Conservation (phyloP, 2,329 filamentous ascomycete genomes). For the Tolypocladium nubicola region DNA sequence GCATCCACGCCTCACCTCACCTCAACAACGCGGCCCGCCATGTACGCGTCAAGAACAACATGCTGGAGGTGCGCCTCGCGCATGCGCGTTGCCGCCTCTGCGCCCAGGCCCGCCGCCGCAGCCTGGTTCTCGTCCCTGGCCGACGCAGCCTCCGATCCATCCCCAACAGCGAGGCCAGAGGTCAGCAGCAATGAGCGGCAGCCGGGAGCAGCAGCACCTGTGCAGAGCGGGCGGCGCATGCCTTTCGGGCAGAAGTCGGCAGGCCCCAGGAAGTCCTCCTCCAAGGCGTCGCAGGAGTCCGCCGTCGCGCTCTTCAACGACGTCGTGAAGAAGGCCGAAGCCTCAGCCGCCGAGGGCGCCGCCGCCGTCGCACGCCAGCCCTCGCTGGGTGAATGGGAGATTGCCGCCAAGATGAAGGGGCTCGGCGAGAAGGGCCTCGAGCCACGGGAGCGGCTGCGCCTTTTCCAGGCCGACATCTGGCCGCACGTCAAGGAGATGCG, state of each 20-base stretch:
- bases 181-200: background rate
- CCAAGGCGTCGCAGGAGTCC: constrained; percentile 8
- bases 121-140: constrained; percentile 14
- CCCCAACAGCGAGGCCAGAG: background rate
- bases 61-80: constrained; percentile 24
- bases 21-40: constrained; percentile 8
- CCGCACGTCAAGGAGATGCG: constrained; percentile 16
- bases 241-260: background rate
- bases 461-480: constrained; percentile 18
- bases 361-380: constrained; percentile 1
- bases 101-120: constrained; percentile 8
- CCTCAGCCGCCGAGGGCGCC: background rate
- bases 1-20: background rate
- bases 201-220: background rate
- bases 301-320: constrained; percentile 24
- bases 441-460: constrained; percentile 9
- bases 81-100: constrained; percentile 9
- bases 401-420: constrained; percentile 18
- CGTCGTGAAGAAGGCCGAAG: constrained; percentile 14
- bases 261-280: background rate
- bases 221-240: background rate
- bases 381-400: constrained; percentile 15
- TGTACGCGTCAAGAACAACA: constrained; percentile 22
- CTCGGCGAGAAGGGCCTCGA: constrained; percentile 8
- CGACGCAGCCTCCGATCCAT: constrained; percentile 3